These are phyloP conservation scores for Lindgomyces ingoldianus DNA, from an alignment of 495 filamentous ascomycete genomes.

Conservation along the genomic window DNA sequence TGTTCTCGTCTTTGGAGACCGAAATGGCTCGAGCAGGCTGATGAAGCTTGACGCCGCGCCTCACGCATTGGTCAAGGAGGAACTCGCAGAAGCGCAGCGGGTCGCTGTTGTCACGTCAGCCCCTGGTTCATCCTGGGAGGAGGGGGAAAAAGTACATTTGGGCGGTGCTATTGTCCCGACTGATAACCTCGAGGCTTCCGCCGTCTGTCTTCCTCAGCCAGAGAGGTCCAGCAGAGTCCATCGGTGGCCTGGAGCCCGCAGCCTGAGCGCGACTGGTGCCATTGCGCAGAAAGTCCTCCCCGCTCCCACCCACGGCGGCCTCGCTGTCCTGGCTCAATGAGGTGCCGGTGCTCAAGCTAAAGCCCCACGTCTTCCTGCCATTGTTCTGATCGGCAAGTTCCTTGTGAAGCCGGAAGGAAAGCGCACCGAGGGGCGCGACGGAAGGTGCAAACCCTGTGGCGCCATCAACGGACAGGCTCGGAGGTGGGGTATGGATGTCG, in stretches of 20 bases:
- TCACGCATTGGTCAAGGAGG: constrained; percentile 58
- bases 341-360: constrained; percentile 59
- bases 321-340: constrained; percentile 53
- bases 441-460: constrained; percentile 47
- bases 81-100: constrained; percentile 65
- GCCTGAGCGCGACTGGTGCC: constrained; percentile 65
- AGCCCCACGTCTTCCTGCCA: constrained; percentile 69
- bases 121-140: not conserved
- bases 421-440: constrained; percentile 57
- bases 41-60: constrained; percentile 66
- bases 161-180: constrained; percentile 61
- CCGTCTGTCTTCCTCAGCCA: constrained; percentile 62
- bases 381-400: constrained; percentile 57
- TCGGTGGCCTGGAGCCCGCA: constrained; percentile 44
- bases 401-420: constrained; percentile 71
- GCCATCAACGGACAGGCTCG: not conserved
- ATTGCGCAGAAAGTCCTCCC: constrained; percentile 60
- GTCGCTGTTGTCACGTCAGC: constrained; percentile 48
- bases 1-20: constrained; percentile 51
- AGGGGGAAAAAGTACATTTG: constrained; percentile 57
- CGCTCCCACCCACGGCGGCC: constrained; percentile 39
- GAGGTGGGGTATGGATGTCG: too few species aligned
- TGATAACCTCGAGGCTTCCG: constrained; percentile 61
- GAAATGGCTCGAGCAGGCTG: constrained; percentile 61
- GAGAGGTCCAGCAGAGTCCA: constrained; percentile 46